Conservation (phyloP, 176 grass and related monocot genomes). For the Poa annua region DNA sequence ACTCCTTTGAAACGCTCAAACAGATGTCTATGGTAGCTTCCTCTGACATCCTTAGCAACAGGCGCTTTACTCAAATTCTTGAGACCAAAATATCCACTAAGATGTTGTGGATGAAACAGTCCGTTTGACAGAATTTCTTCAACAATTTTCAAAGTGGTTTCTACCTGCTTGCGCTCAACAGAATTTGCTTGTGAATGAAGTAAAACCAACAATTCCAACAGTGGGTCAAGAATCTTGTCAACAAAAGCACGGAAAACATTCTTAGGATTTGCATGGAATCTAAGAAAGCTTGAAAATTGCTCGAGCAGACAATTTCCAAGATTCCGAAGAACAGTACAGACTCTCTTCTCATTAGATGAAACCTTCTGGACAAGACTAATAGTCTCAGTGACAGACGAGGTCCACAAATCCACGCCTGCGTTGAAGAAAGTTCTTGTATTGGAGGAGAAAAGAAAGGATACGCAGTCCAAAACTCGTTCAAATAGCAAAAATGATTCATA, state of each 20-base stretch:
- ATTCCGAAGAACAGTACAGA: constrained; percentile 47
- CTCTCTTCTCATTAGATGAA: constrained; percentile 46
- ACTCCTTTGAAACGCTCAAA: constrained; percentile 77
- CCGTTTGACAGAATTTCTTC: constrained; percentile 86
- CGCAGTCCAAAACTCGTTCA: constrained; percentile 61
- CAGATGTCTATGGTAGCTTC: constrained; percentile 89
- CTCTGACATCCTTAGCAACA: constrained; percentile 64
- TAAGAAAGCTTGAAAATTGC: constrained; percentile 79
- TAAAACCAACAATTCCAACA: constrained; percentile 84
- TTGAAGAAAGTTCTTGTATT: constrained; percentile 90
- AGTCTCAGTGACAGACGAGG: constrained; percentile 65
- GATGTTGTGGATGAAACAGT: constrained; percentile 83
- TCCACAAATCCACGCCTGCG: constrained; percentile 78
- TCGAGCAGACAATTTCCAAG: constrained; percentile 69
- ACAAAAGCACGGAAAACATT: constrained; percentile 87
- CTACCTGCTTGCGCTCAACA: constrained; percentile 38
- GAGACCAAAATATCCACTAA: constrained; percentile 82
- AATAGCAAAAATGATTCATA: constrained; percentile 60
- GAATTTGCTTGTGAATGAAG: constrained; percentile 70
- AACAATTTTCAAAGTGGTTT: constrained; percentile 58
- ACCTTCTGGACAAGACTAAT: constrained; percentile 74
- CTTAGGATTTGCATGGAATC: constrained; percentile 86
- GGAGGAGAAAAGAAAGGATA: constrained; percentile 67
- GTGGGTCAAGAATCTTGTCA: constrained; percentile 69
- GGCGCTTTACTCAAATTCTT: constrained; percentile 56